Percentiles rank a stretch among this genome's conserved stretches.
Conservation (phyloP, 257 asterid species). For the Capsicum rhomboideum region DNA sequence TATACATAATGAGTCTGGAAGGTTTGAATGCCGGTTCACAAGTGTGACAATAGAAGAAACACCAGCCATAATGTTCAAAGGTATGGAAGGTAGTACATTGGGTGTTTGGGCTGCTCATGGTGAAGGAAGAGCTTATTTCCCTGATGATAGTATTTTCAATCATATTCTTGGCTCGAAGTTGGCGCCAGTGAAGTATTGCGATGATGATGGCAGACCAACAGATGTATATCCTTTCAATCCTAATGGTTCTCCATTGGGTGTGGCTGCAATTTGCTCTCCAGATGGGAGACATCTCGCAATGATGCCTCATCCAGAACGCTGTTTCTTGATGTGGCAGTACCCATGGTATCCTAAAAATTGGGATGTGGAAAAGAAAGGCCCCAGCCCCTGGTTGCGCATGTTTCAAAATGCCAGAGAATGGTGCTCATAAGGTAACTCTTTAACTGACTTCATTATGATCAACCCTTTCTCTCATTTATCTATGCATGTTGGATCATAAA, state of each 20-base stretch:
- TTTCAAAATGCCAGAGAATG: conserved; percentile 94
- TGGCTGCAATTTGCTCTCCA: conserved; percentile 87
- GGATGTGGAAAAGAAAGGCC: conserved; percentile 73
- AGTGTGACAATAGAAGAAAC: conserved; percentile 72
- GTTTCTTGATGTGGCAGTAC: conserved; percentile 97
- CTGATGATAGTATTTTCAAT: conserved; percentile 34
- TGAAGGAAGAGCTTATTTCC: conserved; percentile 91
- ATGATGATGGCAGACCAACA: conserved; percentile 63
- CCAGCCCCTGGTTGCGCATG: conserved; percentile 92
- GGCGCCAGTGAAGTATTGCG: conserved; percentile 79
- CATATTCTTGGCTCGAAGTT: conserved; percentile 40
- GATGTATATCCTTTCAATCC: conserved; percentile 77
- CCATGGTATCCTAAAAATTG: conserved; percentile 92
- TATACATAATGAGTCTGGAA: conserved; percentile 78
- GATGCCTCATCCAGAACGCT: conserved; percentile 97
- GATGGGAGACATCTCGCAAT: conserved; percentile 94
- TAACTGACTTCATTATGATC: background rate
- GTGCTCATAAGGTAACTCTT: conserved; percentile 58
- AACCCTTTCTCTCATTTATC: background rate
- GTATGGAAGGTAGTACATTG: conserved; percentile 88
- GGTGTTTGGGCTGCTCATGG: conserved; percentile 99
- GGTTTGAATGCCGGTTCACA: conserved; percentile 84
- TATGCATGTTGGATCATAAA: background rate
- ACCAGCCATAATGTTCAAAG: conserved; percentile 78
- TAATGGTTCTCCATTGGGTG: conserved; percentile 77